Conservation (phyloP, 257 asterid genomes). For the Coffea canephora region DNA sequence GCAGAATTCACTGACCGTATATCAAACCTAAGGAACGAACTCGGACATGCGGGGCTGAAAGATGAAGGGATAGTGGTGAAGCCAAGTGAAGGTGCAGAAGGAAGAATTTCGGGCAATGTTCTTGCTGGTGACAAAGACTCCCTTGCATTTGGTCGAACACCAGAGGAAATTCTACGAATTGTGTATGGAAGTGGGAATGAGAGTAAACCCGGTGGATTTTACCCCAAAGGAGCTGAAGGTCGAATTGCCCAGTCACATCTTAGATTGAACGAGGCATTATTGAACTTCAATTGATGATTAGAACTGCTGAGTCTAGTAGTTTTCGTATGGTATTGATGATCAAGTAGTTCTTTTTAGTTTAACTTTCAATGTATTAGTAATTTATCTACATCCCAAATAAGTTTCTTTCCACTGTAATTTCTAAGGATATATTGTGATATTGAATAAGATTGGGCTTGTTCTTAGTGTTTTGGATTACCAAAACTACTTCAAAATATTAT, state of each 20-base stretch:
- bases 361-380: no score
- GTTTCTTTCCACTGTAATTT: no score
- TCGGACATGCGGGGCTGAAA: slow-evolving; percentile 56
- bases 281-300: no score
- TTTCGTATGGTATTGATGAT: no score
- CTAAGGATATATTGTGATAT: no score
- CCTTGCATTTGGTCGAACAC: slow-evolving; percentile 54
- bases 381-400: no score
- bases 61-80: slow-evolving; percentile 72
- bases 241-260: slow-evolving; percentile 52
- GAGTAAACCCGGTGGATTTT: slow-evolving; percentile 62
- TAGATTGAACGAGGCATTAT: no score
- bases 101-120: slow-evolving; percentile 50
- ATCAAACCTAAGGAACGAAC: slow-evolving; percentile 35
- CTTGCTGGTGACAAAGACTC: slow-evolving; percentile 57
- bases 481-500: no score
- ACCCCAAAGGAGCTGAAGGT: slow-evolving; percentile 70
- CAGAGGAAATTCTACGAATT: slow-evolving; percentile 66
- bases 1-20: slow-evolving; percentile 35
- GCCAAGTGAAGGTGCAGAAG: slow-evolving; percentile 52
- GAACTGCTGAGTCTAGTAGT: no score
- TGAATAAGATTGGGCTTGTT: no score
- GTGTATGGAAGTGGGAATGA: slow-evolving; percentile 61
- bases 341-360: no score
- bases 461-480: no score